Evolutionary conservation across 768 basidiomycete species (phyloP).

Genomic region (Paxillus involutus): DNA sequence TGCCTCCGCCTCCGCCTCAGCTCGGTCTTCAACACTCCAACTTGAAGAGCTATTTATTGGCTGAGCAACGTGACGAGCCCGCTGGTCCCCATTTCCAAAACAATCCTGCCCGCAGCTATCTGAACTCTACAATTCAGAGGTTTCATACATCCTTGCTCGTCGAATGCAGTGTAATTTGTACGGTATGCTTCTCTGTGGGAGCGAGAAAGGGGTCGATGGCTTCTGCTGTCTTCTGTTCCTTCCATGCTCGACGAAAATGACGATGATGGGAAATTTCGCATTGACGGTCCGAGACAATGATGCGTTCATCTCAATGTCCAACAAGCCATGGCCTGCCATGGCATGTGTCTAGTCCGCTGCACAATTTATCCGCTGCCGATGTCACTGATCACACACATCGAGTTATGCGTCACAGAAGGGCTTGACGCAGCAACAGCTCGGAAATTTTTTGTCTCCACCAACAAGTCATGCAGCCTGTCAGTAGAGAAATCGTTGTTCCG

Average conservation of each 20-base stretch:
- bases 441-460: no score
- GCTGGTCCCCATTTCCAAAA: no score
- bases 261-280: not conserved
- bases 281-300: not conserved
- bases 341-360: not conserved
- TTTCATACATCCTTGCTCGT: not conserved
- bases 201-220: no score
- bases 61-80: no score
- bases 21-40: no score
- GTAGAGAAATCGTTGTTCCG: not conserved
- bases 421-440: no score
- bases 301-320: not conserved
- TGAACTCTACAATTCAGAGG: not conserved
- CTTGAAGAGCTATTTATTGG: no score
- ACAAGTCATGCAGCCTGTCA: no score
- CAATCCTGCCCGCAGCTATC: not conserved
- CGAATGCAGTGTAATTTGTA: not conserved
- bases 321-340: not conserved
- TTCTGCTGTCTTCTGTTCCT: not conserved
- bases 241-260: not conserved
- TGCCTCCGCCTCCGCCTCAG: no score
- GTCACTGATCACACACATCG: no score
- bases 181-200: not conserved
- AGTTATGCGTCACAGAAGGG: no score
- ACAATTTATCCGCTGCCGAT: not conserved